These are phyloP conservation scores for Colletotrichum neosansevieriae DNA, from an alignment of 2,329 filamentous ascomycete species.

Conservation along the genomic window DNA sequence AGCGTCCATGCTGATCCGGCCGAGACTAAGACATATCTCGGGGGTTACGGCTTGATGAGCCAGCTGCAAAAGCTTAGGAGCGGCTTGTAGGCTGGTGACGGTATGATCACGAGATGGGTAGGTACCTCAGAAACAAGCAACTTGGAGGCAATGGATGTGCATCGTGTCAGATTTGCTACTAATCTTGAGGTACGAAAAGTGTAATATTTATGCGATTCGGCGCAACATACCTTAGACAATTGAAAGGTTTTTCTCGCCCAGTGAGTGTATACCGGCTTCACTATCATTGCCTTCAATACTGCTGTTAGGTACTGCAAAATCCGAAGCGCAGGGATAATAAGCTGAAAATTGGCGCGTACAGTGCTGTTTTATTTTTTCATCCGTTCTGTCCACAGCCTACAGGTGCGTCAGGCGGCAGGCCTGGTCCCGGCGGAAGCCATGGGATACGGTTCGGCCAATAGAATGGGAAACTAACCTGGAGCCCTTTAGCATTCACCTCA, in stretches of 20 bases:
- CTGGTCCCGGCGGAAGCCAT: conserved; percentile 27
- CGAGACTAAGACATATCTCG: conserved; percentile 58
- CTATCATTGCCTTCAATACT: background rate
- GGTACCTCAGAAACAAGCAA: background rate
- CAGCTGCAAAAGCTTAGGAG: conserved; percentile 71
- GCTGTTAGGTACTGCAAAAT: background rate
- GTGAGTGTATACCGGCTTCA: background rate
- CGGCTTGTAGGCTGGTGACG: conserved; percentile 54
- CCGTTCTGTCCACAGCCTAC: conserved; percentile 18
- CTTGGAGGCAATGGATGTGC: no score
- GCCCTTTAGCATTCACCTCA: conserved; percentile 21
- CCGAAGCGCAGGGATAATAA: background rate
- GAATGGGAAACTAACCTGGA: conserved; percentile 15
- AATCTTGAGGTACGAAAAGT: no score
- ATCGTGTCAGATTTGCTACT: no score
- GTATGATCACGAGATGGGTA: background rate
- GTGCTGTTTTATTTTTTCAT: conserved; percentile 23
- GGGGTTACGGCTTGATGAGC: conserved; percentile 71
- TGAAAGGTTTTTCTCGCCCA: no score
- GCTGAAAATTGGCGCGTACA: conserved; percentile 19
- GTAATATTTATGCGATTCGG: no score
- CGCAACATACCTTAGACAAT: no score
- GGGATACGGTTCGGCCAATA: conserved; percentile 25
- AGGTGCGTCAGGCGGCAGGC: background rate
- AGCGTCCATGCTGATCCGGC: conserved; percentile 47